Evolutionary conservation across 1,139 yeast genomes (phyloP).

Genomic region (Starmera stellimalicola): DNA sequence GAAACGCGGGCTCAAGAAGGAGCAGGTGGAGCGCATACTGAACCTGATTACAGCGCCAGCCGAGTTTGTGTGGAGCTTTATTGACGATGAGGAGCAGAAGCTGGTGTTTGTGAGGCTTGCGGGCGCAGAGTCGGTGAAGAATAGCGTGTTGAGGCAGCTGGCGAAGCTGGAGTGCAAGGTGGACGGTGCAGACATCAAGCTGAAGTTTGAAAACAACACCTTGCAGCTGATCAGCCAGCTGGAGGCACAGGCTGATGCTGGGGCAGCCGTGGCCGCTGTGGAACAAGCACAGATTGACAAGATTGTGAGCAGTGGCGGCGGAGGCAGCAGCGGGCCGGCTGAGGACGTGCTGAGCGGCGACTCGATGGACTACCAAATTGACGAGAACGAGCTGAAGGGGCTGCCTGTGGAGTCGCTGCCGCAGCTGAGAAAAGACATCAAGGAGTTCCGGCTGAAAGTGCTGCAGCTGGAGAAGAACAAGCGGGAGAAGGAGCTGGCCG

Average conservation of each 20-base stretch:
- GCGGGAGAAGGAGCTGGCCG: slow-evolving; percentile 39
- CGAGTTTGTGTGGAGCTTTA: slow-evolving; percentile 13
- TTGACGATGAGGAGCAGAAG: slow-evolving; percentile 13
- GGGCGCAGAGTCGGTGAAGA: slow-evolving; percentile 4
- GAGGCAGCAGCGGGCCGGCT: neutral
- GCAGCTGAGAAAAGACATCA: slow-evolving; percentile 47
- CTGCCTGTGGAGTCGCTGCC: slow-evolving; percentile 52
- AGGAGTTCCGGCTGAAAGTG: slow-evolving; percentile 54
- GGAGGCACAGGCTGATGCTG: slow-evolving; percentile 1
- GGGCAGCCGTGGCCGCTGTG: neutral
- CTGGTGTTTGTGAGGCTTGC: slow-evolving; percentile 13
- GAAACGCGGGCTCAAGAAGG: slow-evolving; percentile 16
- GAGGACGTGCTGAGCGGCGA: neutral
- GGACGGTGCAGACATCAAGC: slow-evolving; percentile 4
- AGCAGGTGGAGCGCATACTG: slow-evolving; percentile 15
- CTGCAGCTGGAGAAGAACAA: slow-evolving; percentile 48
- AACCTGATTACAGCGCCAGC: slow-evolving; percentile 9
- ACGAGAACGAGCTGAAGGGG: slow-evolving; percentile 50
- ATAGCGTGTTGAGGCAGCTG: slow-evolving; percentile 3
- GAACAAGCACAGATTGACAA: neutral
- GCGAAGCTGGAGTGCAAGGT: slow-evolving; percentile 3
- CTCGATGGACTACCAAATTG: slow-evolving; percentile 39
- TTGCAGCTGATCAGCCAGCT: slow-evolving; percentile 6
- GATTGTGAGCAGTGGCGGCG: neutral
- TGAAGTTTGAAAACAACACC: slow-evolving; percentile 23